Evolutionary conservation across 305 asterid genomes (phyloP), one percentile per base, ranked within the genome.

Genomic region (Coffea humblotiana): DNA sequence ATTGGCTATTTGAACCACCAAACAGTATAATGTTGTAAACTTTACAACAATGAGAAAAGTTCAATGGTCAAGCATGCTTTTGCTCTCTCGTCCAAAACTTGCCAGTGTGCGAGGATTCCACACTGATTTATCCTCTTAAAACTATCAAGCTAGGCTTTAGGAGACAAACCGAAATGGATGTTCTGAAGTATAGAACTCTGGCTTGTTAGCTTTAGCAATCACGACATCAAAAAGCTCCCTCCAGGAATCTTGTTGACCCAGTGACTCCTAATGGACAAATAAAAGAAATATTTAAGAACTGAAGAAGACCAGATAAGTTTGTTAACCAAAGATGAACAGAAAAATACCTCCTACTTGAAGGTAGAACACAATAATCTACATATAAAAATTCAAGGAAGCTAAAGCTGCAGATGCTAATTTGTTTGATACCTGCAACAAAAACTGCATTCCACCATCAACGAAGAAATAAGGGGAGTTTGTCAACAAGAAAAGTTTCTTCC

Each of bases 381-480:
- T 4, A 18, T 9, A 63, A 21, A 37, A 80, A 21, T 29, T 16
- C 25, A 76, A 79, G 69, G 51, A 8, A 71, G 65, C 51, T 45
- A 80, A 45, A 21, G 64, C 58, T 75, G 7, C 4, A 56, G 29
- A 47, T 74, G 27, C 35, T 77, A 51, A 58, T 51, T 21, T 32
- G 74, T 64, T 27, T 80, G 56, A 82, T 90, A 95, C 99, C 99
- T 93, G 93, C 92, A 95, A 82, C 93, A 94, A 88, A 88, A 85
- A 95, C 79, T 86, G 90, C 98, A 96, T 90, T 81, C 98, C 99
- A 85, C 99, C 99, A 86, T 96, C 98, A 80, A 96, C 99, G 84
- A 96, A 94, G 87, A 91, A 90, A 84, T 87, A 96, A 35, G 99
- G 98, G 73, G 97, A 95, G 88, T 95, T 95, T 12, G 98, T 95